Percentiles rank a stretch among this genome's conserved stretches.
Conservation (phyloP, 129 eudicot genomes). For the Silybum marianum region DNA sequence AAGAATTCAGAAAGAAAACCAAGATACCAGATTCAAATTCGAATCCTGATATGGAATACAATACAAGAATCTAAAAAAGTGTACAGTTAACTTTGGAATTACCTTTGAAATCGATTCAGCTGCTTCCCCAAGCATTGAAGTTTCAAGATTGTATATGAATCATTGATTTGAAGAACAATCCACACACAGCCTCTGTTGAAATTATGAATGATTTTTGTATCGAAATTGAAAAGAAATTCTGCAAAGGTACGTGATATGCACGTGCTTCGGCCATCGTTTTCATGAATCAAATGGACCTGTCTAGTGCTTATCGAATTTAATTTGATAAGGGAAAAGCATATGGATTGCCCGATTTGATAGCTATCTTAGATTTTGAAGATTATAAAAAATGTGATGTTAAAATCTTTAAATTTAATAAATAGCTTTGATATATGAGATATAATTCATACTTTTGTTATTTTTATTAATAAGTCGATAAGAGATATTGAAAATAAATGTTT, state of each 20-base stretch:
- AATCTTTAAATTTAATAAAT: too few species aligned
- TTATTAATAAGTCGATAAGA: too few species aligned
- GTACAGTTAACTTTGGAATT: neutral
- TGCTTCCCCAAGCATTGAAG: neutral
- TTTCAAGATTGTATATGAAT: neutral
- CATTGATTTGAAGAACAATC: neutral
- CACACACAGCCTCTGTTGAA: neutral
- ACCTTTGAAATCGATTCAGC: neutral
- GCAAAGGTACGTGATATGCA: neutral
- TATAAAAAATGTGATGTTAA: too few species aligned
- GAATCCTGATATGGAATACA: neutral
- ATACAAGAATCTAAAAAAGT: neutral
- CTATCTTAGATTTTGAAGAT: too few species aligned
- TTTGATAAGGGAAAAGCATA: too few species aligned
- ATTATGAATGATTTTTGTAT: neutral
- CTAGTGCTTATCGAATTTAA: neutral
- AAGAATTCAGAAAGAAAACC: neutral
- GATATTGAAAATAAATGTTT: too few species aligned
- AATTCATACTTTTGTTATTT: too few species aligned
- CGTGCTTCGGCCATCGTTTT: neutral
- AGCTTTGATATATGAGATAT: too few species aligned
- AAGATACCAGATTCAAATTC: neutral
- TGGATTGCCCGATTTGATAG: too few species aligned
- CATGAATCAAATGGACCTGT: neutral
- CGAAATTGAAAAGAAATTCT: neutral